Conservation (phyloP, 2,329 filamentous ascomycete genomes). For the Fusarium sambucinum region DNA sequence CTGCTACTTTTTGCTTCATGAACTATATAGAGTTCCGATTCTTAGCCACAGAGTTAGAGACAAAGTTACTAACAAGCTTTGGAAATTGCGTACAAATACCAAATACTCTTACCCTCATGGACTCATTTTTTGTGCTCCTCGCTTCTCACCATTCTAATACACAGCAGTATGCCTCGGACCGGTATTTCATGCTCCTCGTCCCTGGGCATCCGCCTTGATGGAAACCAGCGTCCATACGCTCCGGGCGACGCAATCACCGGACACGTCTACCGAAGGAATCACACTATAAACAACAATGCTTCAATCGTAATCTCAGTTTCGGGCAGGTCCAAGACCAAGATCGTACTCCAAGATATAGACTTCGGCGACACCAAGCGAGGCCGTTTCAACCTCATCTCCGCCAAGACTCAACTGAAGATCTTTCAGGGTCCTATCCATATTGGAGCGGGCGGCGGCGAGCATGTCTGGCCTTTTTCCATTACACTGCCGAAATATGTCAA, state of each 20-base stretch:
- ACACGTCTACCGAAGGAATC: slow-evolving; percentile 40
- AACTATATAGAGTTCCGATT: too few species aligned
- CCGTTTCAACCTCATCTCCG: slow-evolving; percentile 38
- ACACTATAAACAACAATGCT: slow-evolving; percentile 43
- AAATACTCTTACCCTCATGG: too few species aligned
- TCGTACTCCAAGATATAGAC: too few species aligned
- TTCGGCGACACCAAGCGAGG: background rate
- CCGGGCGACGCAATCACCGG: slow-evolving; percentile 50
- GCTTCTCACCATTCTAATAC: background rate
- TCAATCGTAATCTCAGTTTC: slow-evolving; percentile 40
- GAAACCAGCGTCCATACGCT: background rate
- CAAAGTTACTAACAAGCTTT: too few species aligned
- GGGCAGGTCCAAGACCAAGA: slow-evolving; percentile 48
- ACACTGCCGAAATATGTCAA: slow-evolving; percentile 43
- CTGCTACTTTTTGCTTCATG: too few species aligned
- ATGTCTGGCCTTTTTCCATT: slow-evolving; percentile 50
- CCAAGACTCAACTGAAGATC: slow-evolving; percentile 17
- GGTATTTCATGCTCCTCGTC: background rate
- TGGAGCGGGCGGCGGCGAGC: slow-evolving; percentile 14
- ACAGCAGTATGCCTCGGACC: slow-evolving; percentile 19
- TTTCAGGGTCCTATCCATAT: slow-evolving; percentile 49
- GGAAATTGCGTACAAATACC: background rate
- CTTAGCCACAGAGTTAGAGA: too few species aligned
- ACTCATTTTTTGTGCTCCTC: background rate
- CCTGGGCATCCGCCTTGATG: slow-evolving; percentile 34